phyloP scores from a whole-genome alignment of 2,329 filamentous ascomycete species.

The Aplosporella prunicola region DNA sequence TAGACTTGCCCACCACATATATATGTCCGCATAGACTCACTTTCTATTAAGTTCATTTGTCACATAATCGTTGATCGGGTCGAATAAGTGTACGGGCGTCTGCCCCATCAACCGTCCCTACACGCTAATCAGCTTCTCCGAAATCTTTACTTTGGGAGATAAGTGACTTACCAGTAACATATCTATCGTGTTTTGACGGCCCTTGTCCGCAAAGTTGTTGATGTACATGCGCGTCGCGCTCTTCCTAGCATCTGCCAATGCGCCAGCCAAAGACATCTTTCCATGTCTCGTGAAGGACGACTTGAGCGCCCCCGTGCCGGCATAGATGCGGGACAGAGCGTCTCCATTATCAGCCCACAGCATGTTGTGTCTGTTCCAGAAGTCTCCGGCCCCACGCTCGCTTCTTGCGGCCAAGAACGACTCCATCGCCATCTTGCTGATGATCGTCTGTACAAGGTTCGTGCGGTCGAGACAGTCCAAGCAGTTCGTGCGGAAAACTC shows the following conservation, averaged over 20 bases:
- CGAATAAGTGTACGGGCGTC: slow-evolving; percentile 72
- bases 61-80: slow-evolving; percentile 90
- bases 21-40: neutral
- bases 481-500: slow-evolving; percentile 93
- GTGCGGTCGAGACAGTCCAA: slow-evolving; percentile 92
- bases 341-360: slow-evolving; percentile 98
- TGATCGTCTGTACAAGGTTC: slow-evolving; percentile 90
- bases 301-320: slow-evolving; percentile 89
- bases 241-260: slow-evolving; percentile 90
- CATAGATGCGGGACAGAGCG: slow-evolving; percentile 87
- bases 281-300: slow-evolving; percentile 89
- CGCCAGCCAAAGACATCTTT: slow-evolving; percentile 90
- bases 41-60: slow-evolving; percentile 61
- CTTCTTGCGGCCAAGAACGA: slow-evolving; percentile 67
- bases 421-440: slow-evolving; percentile 88
- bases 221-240: slow-evolving; percentile 90
- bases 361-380: slow-evolving; percentile 85
- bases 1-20: neutral
- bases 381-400: slow-evolving; percentile 63
- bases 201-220: slow-evolving; percentile 95
- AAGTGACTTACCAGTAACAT: slow-evolving; percentile 51
- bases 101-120: slow-evolving; percentile 72
- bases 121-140: neutral
- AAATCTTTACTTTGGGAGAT: neutral
- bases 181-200: slow-evolving; percentile 88